These are phyloP conservation scores for Capsicum rhomboideum DNA, from an alignment of 257 asterid genomes.

Conservation along the genomic window DNA sequence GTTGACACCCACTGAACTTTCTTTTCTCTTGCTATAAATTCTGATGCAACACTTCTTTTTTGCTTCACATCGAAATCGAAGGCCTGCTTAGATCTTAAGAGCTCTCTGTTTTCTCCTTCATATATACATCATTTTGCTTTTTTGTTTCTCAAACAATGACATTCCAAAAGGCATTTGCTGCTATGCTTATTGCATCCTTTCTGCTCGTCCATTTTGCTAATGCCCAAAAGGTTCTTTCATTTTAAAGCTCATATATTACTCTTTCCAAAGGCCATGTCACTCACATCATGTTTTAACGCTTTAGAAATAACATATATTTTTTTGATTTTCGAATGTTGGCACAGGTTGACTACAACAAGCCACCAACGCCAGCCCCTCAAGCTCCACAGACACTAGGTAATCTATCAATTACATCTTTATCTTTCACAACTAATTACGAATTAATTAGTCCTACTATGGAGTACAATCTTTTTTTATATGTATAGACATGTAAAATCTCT, in stretches of 20 bases:
- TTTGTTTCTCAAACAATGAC: not conserved
- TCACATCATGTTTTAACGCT: not conserved
- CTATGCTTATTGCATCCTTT: not conserved
- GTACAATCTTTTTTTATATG: not conserved
- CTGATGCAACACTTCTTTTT: not conserved
- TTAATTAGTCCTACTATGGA: not conserved
- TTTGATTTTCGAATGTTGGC: not conserved
- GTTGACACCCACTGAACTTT: too few species aligned
- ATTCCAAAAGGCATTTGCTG: not conserved
- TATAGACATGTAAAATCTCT: not conserved
- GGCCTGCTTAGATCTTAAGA: too few species aligned
- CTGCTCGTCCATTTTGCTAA: constrained; percentile 5
- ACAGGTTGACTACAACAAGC: not conserved
- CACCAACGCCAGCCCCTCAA: not conserved
- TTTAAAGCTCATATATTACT: not conserved
- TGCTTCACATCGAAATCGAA: not conserved
- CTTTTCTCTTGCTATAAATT: not conserved
- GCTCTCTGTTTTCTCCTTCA: not conserved
- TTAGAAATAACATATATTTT: not conserved
- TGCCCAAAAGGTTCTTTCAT: not conserved
- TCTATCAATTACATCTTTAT: not conserved
- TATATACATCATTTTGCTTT: not conserved
- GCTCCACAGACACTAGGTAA: not conserved
- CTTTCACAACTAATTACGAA: not conserved
- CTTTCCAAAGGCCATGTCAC: not conserved